Base-by-base conservation (phyloP, 768 basidiomycete genomes). In the Bullera alba region DNA sequence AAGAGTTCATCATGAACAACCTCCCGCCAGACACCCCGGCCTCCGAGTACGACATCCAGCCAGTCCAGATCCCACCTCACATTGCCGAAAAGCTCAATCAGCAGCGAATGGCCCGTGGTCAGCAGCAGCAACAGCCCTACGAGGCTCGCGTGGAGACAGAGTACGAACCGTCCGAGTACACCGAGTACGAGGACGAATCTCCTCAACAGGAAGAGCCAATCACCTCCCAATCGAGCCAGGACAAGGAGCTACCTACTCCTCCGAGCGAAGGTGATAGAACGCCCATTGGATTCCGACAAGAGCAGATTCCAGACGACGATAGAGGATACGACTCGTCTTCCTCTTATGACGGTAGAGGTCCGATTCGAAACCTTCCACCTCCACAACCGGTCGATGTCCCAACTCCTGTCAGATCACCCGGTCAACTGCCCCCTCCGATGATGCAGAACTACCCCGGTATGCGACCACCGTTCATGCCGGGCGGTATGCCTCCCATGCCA, bases 321-420 rank as follows among this genome's bases (percentile, higher is more conserved):
- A 46, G 51, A 12, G 48, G 51, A 38, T 17, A 28, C 23, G 22
- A 27, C 28, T 58, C 60, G 42, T 46, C 51, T n/a, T 53, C 59
- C 7, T 53, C 58, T 2, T 45, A 49, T 17, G 12, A 30, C 14
- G 35, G 42, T 10, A 39, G 53, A 5, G 52, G 45, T 5, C 58
- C 55, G 0, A 42, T 46, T 29, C 50, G 52, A 26, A 48, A 28
- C 26, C 42, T 50, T 16, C 67, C 67, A 4, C 61, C 63, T 17
- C 67, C 67, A 47, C 57, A 61, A 46, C 63, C 61, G 39, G 63
- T 69, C 29, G 57, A 69, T 54, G 44, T 69, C 15, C 67, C 67
- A 45, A 65, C 67, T 25, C 67, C 67, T 35, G 63, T 69, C 45
- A 47, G 54, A 19, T 56, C 60, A 4, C 58, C 39, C 25, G 43